Conservation (phyloP, 225 moss, liverwort and hornwort genomes). For the Anthoceros angustus region DNA sequence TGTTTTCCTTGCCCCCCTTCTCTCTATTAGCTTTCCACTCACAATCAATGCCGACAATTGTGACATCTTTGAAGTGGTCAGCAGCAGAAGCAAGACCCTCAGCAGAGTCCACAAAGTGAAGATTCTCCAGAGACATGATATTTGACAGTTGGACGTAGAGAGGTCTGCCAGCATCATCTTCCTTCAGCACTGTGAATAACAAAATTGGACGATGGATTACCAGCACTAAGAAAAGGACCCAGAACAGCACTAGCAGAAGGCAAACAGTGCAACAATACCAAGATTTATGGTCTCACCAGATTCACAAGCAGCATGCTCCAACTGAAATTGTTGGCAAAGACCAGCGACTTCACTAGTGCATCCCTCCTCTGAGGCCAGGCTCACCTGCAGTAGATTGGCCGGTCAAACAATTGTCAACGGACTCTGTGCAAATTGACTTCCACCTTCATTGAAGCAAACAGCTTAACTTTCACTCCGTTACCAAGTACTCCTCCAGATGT, state of each 20-base stretch:
- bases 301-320: background rate
- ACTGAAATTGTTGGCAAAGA: background rate
- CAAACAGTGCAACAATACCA: background rate
- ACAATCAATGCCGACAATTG: constrained; percentile 12
- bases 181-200: background rate
- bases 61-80: constrained; percentile 9
- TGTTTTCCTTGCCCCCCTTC: constrained; percentile 15
- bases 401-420: no score
- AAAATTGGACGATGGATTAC: background rate
- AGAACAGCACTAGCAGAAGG: no score
- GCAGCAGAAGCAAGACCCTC: constrained; percentile 13
- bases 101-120: constrained; percentile 12
- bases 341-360: background rate
- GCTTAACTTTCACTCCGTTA: background rate
- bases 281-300: background rate
- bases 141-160: constrained; percentile 12
- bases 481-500: background rate
- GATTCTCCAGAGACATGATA: constrained; percentile 13
- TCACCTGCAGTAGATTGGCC: background rate
- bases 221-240: background rate
- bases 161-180: background rate
- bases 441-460: no score
- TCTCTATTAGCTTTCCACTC: constrained; percentile 19
- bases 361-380: background rate
- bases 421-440: no score